Evolutionary conservation across 2,329 filamentous ascomycete species (phyloP).

Genomic region (Pseudocercospora pini-densiflorae): DNA sequence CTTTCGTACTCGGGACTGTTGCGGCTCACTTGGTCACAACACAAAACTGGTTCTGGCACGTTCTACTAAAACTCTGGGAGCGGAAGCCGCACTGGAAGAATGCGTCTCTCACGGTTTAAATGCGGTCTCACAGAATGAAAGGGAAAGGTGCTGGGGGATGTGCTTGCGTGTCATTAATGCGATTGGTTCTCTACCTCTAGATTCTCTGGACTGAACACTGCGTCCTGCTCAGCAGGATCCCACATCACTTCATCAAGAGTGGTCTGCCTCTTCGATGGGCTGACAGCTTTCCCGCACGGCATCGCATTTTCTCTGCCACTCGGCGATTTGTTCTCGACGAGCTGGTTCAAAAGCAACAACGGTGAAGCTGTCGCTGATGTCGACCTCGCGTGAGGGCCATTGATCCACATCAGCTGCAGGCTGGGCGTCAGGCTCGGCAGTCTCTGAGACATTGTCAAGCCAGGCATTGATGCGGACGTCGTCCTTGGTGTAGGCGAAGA

Average conservation of each 20-base stretch:
- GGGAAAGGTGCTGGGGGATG: not conserved
- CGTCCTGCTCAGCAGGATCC: no score
- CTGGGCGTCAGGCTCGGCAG: constrained; percentile 1
- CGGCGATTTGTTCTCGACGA: constrained; percentile 10
- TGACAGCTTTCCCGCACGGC: not conserved
- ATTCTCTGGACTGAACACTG: not conserved
- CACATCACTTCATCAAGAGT: not conserved
- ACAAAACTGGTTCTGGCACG: no score
- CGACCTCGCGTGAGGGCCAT: constrained; percentile 9
- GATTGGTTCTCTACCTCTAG: no score
- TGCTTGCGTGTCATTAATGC: no score
- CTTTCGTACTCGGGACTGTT: no score
- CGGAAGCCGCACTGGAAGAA: no score
- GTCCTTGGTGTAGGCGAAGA: not conserved
- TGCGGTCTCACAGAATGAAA: not conserved
- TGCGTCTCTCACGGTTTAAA: not conserved
- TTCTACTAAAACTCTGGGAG: no score
- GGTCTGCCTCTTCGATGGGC: not conserved
- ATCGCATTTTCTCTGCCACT: constrained; percentile 2
- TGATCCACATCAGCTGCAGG: constrained; percentile 12
- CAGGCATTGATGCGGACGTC: constrained; percentile 4
- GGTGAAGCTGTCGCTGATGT: constrained; percentile 15
- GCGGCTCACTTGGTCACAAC: no score
- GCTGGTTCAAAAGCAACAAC: constrained; percentile 7
- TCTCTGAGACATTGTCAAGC: not conserved